These are phyloP conservation scores for Oldenlandia corymbosa DNA, from an alignment of 257 asterid species.

Conservation along the genomic window DNA sequence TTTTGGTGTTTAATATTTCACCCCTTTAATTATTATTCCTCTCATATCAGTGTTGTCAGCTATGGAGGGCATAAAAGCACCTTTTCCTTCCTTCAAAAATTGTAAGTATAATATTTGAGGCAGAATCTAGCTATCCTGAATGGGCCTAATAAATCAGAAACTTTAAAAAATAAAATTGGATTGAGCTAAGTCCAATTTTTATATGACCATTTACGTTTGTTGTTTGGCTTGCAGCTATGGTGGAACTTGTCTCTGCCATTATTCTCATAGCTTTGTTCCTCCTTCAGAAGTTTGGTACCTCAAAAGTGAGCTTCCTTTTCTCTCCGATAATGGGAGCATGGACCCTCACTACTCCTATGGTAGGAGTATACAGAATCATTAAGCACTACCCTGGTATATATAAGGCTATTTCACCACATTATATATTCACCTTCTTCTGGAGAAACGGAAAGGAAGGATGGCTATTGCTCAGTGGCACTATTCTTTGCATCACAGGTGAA, in stretches of 20 bases:
- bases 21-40: background rate
- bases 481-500: constrained; percentile 40
- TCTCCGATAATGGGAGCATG: constrained; percentile 38
- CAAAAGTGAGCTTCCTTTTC: constrained; percentile 38
- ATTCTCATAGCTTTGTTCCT: constrained; percentile 35
- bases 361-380: constrained; percentile 30
- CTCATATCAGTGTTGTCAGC: constrained; percentile 34
- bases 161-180: background rate
- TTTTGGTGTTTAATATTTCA: constrained; percentile 7
- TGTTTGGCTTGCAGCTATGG: constrained; percentile 32
- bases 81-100: constrained; percentile 29
- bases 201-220: constrained; percentile 1
- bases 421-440: constrained; percentile 24
- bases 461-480: constrained; percentile 31
- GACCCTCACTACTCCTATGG: constrained; percentile 33
- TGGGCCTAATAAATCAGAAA: background rate
- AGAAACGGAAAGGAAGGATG: constrained; percentile 41
- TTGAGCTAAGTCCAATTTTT: background rate
- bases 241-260: constrained; percentile 35
- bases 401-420: constrained; percentile 38
- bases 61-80: constrained; percentile 39
- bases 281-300: constrained; percentile 42
- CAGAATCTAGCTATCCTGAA: background rate
- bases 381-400: constrained; percentile 32
- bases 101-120: constrained; percentile 21